phyloP scores from a whole-genome alignment of 495 filamentous ascomycete genomes.

The Saxophila tyrrhenica region DNA sequence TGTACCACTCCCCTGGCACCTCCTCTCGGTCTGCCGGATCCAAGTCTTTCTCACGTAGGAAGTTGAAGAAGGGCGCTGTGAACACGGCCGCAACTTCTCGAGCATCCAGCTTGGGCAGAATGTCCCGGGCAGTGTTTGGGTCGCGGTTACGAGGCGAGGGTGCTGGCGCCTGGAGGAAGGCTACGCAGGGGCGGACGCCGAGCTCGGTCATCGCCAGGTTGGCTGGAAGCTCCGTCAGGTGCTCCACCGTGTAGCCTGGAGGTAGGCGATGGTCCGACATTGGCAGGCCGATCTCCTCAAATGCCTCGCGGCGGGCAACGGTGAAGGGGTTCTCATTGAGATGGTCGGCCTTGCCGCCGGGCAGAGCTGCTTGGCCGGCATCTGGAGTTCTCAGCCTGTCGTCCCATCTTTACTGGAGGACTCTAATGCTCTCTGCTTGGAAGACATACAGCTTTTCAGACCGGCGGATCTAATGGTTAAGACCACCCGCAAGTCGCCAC shows the following conservation, averaged over 20 bases:
- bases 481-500: constrained; percentile 68
- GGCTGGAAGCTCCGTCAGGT: constrained; percentile 70
- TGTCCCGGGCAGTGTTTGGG: constrained; percentile 50
- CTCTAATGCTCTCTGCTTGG: neutral
- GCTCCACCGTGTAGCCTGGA: constrained; percentile 63
- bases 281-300: constrained; percentile 82
- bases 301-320: constrained; percentile 78
- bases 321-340: constrained; percentile 46
- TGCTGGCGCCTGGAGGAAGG: constrained; percentile 42
- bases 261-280: constrained; percentile 51
- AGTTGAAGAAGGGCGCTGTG: constrained; percentile 67
- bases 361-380: constrained; percentile 76
- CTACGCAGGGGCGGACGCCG: constrained; percentile 75
- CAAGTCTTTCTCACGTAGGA: constrained; percentile 43
- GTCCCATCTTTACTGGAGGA: neutral
- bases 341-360: constrained; percentile 53
- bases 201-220: constrained; percentile 72
- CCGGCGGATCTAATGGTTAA: constrained; percentile 75
- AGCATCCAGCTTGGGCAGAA: constrained; percentile 70
- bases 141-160: constrained; percentile 16
- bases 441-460: constrained; percentile 45
- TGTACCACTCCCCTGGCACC: constrained; percentile 46
- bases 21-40: constrained; percentile 23
- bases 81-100: constrained; percentile 88
- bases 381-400: constrained; percentile 21